Conservation (phyloP, 371 early-diverging fungal genomes). For the Rhizopus stolonifer region DNA sequence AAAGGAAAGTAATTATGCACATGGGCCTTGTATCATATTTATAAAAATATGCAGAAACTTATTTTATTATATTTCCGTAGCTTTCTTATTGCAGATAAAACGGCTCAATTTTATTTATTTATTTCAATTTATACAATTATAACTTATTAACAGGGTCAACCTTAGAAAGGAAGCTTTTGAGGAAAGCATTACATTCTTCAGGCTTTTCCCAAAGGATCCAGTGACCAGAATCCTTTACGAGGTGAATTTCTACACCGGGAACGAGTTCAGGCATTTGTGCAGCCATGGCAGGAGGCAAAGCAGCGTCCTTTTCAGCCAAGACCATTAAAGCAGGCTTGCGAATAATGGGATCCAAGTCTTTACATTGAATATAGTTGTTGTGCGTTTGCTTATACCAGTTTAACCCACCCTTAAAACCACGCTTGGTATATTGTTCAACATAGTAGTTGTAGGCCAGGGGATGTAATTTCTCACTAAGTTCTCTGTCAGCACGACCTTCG, state of each 20-base stretch:
- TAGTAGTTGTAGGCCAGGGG: conserved; percentile 42
- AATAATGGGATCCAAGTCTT: conserved; percentile 40
- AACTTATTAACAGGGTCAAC: conserved; percentile 24
- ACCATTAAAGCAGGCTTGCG: conserved; percentile 43
- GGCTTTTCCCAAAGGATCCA: conserved; percentile 54
- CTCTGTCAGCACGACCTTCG: conserved; percentile 27
- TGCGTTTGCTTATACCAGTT: conserved; percentile 47
- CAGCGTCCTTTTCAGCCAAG: conserved; percentile 35
- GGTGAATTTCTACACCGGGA: conserved; percentile 34
- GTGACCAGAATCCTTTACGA: conserved; percentile 39
- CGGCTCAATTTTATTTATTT: too few relatives aligned
- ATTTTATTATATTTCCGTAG: too few relatives aligned
- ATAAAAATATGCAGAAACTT: too few relatives aligned
- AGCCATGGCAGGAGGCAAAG: conserved; percentile 45
- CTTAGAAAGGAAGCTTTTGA: conserved; percentile 33
- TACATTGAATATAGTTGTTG: conserved; percentile 42
- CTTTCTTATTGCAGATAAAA: too few relatives aligned
- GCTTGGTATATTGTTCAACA: conserved; percentile 26
- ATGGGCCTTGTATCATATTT: too few relatives aligned
- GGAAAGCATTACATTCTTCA: conserved; percentile 29
- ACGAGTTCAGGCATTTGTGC: conserved; percentile 29
- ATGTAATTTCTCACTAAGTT: conserved; percentile 27
- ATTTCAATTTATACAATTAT: conserved; percentile 5
- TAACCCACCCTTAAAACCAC: conserved; percentile 41
- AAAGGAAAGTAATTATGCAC: too few relatives aligned